Evolutionary conservation across 73 alveolate species (phyloP), one percentile per base, ranked within the genome.

Genomic region (Blepharisma stoltei): DNA sequence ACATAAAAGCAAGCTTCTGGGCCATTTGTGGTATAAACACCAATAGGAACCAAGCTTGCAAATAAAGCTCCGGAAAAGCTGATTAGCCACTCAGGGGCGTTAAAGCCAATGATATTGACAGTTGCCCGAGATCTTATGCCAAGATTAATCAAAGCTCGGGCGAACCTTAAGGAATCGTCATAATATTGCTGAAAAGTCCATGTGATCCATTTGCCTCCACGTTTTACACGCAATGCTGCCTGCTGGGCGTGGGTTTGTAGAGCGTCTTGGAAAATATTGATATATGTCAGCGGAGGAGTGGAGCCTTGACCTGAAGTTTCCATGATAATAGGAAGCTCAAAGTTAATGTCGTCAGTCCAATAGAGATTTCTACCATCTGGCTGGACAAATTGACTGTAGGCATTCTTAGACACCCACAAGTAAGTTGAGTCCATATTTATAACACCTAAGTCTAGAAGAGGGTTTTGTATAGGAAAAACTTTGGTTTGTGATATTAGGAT

Each of bases 41-140:
- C 98, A 32, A 80, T 86, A 6, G 96, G 88, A 32, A 92, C 71
- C 41, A 87, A 78, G 67, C 85, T 78, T 7, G 89, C 91, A 66
- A 89, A 54, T 37, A 92, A 83, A 49, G 94, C 76, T 21, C 98
- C 98, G 69, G 67, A 71, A 73, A 83, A 87, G 25, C 95, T 83
- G 43, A 86, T 90, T 38, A 84, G 84, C 96, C 98, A 92, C 49
- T 90, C 91, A 27, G 96, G 96, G n/a, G 94, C 81, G 76, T 92
- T 92, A 83, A 80, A 90, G 6, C 98, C 98, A 18, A 90, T 86
- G 37, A 92, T 90, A 77, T 87, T 90, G 6, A 90, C 88, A 7
- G 90, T 53, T 44, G 84, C 55, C 84, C 87, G 67, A 67, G 86
- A 88, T 18, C 80, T 54, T 6, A 90, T 66, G 21, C 95, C 95